phyloP scores from a whole-genome alignment of 2,329 filamentous ascomycete genomes.

The Ophiostoma sp. region DNA sequence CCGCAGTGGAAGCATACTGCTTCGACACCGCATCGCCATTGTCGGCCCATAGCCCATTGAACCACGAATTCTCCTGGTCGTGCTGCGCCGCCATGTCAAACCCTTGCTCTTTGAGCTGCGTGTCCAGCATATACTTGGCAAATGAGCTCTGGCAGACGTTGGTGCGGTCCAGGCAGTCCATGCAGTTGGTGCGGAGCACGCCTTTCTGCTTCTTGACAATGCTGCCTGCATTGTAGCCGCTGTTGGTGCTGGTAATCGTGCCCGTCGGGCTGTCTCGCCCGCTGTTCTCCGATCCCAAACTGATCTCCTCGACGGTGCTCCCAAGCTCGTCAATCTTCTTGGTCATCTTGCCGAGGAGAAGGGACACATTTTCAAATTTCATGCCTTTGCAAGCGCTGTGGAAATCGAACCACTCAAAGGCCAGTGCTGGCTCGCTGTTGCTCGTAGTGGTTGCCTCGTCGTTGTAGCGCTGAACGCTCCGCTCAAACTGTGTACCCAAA shows the following conservation, averaged over 20 bases:
- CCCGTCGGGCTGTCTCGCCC: conserved; percentile 7
- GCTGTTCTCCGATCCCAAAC: neutral
- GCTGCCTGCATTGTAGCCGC: conserved; percentile 26
- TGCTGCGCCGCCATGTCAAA: conserved; percentile 68
- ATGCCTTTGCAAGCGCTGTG: conserved; percentile 88
- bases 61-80: conserved; percentile 82
- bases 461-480: conserved; percentile 62
- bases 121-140: conserved; percentile 73
- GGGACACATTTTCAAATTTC: conserved; percentile 92
- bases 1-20: conserved; percentile 92
- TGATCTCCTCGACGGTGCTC: conserved; percentile 56
- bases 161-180: conserved; percentile 95
- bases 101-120: conserved; percentile 69
- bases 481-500: conserved; percentile 73
- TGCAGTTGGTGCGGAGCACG: conserved; percentile 90
- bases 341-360: conserved; percentile 66
- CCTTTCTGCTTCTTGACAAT: conserved; percentile 57
- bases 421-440: conserved; percentile 41
- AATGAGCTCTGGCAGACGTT: conserved; percentile 94
- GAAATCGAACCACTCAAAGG: conserved; percentile 97
- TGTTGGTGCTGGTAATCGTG: conserved; percentile 1
- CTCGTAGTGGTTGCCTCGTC: conserved; percentile 41
- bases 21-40: conserved; percentile 95
- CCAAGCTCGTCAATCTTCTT: conserved; percentile 63
- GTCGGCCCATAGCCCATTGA: conserved; percentile 95